Evolutionary conservation across 176 grass and related monocot genomes (phyloP).

Genomic region (Zizania latifolia): DNA sequence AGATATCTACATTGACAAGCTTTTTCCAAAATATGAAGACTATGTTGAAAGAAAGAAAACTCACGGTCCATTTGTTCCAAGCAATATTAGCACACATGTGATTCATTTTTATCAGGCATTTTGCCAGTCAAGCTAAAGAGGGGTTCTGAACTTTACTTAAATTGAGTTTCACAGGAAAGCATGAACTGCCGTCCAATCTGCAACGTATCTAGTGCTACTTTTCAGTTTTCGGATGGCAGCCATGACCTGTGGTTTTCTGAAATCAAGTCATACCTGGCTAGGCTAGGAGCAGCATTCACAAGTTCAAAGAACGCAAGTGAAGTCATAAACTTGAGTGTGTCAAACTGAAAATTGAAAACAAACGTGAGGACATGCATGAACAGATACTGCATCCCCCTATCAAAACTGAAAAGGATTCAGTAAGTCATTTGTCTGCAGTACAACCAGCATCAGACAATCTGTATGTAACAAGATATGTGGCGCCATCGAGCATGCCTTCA

Average conservation of each 20-base stretch:
- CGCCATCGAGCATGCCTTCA: not conserved
- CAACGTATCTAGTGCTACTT: not conserved
- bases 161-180: not conserved
- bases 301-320: not conserved
- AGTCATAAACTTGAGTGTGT: not conserved
- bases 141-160: not conserved
- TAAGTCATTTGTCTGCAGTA: not conserved
- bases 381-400: not conserved
- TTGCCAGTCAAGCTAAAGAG: too few relatives aligned
- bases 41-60: too few relatives aligned
- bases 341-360: not conserved
- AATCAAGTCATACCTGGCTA: not conserved
- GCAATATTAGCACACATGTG: too few relatives aligned
- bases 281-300: not conserved
- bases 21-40: too few relatives aligned
- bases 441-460: not conserved
- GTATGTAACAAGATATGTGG: not conserved
- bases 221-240: not conserved
- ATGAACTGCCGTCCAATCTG: not conserved
- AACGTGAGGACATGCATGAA: not conserved
- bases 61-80: too few relatives aligned
- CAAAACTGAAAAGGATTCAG: not conserved
- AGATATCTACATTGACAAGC: too few relatives aligned
- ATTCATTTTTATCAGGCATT: too few relatives aligned
- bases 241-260: not conserved